Evolutionary conservation across 257 asterid genomes (phyloP).

Genomic region (Solanum appendiculatum): DNA sequence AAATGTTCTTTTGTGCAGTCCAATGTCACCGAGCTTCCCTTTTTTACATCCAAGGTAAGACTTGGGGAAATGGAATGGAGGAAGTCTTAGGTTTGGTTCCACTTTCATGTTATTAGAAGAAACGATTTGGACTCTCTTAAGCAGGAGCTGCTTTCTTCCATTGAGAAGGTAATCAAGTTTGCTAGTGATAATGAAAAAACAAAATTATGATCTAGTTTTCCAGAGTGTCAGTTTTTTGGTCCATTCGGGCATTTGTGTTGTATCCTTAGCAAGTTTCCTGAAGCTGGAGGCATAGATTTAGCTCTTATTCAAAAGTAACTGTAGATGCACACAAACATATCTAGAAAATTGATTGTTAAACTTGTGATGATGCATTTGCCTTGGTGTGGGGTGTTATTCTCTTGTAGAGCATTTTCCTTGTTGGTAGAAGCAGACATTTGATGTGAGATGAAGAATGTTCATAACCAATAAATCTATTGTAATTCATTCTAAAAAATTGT

Average conservation of each 20-base stretch:
- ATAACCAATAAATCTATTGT: not conserved
- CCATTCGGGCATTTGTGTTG: not conserved
- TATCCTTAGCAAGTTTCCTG: not conserved
- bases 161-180: conserved; percentile 58
- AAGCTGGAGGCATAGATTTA: not conserved
- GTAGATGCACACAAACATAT: not conserved
- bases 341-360: not conserved
- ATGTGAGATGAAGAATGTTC: not conserved
- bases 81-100: conserved; percentile 62
- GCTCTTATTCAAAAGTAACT: not conserved
- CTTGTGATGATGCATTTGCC: not conserved
- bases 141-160: conserved; percentile 51
- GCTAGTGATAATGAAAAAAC: conserved; percentile 22
- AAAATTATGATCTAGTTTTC: not conserved
- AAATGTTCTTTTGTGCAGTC: conserved; percentile 70
- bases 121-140: conserved; percentile 51
- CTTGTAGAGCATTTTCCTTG: not conserved
- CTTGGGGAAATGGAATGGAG: conserved; percentile 68
- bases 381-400: not conserved
- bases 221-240: conserved; percentile 13
- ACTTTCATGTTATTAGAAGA: conserved; percentile 46
- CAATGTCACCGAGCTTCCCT: conserved; percentile 48
- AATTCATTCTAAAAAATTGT: not conserved
- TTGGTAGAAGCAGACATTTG: not conserved
- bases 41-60: conserved; percentile 71